Percentiles rank a stretch among this genome's conserved stretches.
These are phyloP conservation scores for Rheum nobile DNA, from an alignment of 148 eudicot species.

Conservation along the genomic window DNA sequence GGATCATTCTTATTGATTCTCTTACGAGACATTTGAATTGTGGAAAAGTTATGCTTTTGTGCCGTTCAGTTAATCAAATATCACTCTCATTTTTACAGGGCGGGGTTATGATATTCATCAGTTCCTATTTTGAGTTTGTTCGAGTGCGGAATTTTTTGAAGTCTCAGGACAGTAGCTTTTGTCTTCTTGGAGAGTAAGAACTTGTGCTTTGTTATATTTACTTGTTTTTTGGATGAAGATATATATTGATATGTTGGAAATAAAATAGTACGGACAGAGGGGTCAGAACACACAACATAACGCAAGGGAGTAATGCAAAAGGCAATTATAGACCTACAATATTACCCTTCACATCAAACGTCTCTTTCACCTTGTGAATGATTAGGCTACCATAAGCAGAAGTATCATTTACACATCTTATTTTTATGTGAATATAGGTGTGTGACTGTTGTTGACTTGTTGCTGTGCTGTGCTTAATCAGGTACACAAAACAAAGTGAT, in stretches of 20 bases:
- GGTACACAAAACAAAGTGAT: slow-evolving; percentile 70
- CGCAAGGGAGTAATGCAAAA: neutral
- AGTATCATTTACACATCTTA: neutral
- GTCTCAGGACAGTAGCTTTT: slow-evolving; percentile 75
- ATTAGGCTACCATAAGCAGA: neutral
- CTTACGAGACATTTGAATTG: neutral
- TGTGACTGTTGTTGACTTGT: neutral
- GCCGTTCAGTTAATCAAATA: neutral
- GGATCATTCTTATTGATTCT: neutral
- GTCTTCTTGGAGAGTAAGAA: slow-evolving; percentile 83
- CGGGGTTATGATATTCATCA: slow-evolving; percentile 73
- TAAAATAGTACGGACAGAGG: neutral
- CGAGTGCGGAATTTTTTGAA: slow-evolving; percentile 75
- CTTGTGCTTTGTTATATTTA: neutral
- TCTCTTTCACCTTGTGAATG: neutral
- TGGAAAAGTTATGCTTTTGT: neutral
- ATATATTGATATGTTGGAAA: neutral
- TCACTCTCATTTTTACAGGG: slow-evolving; percentile 36
- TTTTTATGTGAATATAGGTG: neutral
- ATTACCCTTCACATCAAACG: neutral
- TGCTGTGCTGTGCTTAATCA: slow-evolving; percentile 10
- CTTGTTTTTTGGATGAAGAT: neutral
- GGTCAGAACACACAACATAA: neutral
- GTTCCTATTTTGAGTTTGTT: slow-evolving; percentile 79
- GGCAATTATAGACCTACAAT: neutral